phyloP scores from a whole-genome alignment of 768 basidiomycete species.

The Lyophyllum atratum region DNA sequence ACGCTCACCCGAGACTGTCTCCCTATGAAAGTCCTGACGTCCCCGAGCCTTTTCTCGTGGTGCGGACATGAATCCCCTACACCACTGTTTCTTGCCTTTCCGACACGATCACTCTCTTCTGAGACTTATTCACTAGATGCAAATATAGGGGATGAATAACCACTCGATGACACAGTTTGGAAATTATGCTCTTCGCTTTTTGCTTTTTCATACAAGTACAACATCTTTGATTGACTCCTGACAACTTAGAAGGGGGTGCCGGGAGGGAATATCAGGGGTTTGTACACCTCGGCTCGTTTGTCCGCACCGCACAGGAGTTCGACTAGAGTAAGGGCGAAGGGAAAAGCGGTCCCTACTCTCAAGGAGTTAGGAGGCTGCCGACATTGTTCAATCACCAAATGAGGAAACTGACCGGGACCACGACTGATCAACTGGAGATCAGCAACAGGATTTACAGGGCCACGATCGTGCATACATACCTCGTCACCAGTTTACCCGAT shows the following conservation, averaged over 20 bases:
- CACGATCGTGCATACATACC: constrained; percentile 39
- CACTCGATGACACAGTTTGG: background rate
- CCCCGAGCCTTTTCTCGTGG: constrained; percentile 73
- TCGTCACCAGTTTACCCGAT: constrained; percentile 75
- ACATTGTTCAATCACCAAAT: background rate
- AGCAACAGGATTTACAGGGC: background rate
- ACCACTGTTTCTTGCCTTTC: background rate
- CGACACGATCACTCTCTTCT: background rate
- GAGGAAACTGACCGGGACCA: constrained; percentile 59
- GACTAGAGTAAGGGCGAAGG: constrained; percentile 77
- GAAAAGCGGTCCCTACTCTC: constrained; percentile 72
- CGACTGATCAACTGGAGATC: constrained; percentile 44
- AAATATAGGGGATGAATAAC: too few species aligned
- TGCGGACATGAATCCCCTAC: constrained; percentile 42
- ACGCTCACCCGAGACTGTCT: constrained; percentile 38
- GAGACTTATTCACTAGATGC: background rate
- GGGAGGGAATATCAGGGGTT: constrained; percentile 72
- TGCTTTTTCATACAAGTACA: background rate
- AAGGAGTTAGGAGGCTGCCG: background rate
- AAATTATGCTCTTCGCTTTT: background rate
- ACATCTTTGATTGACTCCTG: background rate
- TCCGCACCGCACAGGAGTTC: constrained; percentile 66
- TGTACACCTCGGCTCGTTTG: constrained; percentile 60
- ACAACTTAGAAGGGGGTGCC: constrained; percentile 39
- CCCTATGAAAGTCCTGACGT: constrained; percentile 67